A percentile compares a stretch with the other conserved stretches of the same genome.
Evolutionary conservation across 495 filamentous ascomycete species (phyloP).

Genomic region (Trichoderma virens): DNA sequence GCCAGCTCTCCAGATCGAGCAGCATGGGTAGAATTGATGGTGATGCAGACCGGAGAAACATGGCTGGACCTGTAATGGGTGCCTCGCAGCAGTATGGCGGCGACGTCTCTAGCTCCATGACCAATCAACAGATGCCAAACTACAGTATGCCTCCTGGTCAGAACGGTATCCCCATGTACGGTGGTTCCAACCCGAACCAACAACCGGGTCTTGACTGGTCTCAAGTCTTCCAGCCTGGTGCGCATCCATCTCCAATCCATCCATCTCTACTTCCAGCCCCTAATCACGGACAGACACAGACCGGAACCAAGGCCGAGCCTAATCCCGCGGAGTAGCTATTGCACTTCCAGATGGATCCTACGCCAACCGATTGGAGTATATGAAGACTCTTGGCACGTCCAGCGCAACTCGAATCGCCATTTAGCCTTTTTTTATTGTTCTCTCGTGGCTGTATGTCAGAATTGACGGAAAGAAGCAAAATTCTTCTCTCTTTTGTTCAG

Average conservation of each 20-base stretch:
- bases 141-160: constrained; percentile 46
- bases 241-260: constrained; percentile 53
- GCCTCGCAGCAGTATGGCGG: constrained; percentile 40
- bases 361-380: background rate
- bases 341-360: background rate
- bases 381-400: background rate
- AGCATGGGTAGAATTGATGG: constrained; percentile 48
- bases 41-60: constrained; percentile 44
- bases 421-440: no score
- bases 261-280: constrained; percentile 44
- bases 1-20: constrained; percentile 50
- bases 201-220: constrained; percentile 55
- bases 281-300: constrained; percentile 45
- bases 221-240: constrained; percentile 63
- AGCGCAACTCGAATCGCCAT: no score
- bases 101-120: constrained; percentile 44
- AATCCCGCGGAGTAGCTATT: constrained; percentile 15
- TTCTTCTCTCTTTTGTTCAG: no score
- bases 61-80: constrained; percentile 38
- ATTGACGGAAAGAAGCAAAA: no score
- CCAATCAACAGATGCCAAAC: constrained; percentile 48
- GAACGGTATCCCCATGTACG: constrained; percentile 47
- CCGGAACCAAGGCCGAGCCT: constrained; percentile 45
- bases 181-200: constrained; percentile 34
- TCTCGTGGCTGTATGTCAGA: no score